phyloP scores from a whole-genome alignment of 257 asterid species.

The Capsicum chinense region DNA sequence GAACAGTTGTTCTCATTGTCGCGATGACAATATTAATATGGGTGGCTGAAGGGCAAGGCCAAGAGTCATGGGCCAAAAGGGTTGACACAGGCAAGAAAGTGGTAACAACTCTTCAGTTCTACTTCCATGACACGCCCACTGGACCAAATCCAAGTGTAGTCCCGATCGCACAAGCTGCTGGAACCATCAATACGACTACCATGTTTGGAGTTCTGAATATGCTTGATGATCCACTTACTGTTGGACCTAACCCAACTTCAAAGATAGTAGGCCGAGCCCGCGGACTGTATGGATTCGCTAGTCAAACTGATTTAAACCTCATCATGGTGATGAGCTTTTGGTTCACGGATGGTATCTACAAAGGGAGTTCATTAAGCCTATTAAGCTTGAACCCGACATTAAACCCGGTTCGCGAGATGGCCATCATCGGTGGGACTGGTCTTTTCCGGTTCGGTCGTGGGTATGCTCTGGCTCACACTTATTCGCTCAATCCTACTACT shows the following conservation, averaged over 20 bases:
- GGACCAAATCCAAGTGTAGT: constrained; percentile 64
- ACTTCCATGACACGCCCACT: constrained; percentile 72
- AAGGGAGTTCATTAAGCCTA: constrained; percentile 77
- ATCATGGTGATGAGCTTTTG: constrained; percentile 67
- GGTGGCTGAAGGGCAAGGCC: constrained; percentile 38
- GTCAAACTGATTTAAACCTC: constrained; percentile 51
- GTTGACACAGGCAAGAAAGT: constrained; percentile 39
- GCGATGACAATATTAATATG: constrained; percentile 22
- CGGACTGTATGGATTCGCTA: constrained; percentile 72
- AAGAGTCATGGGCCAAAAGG: constrained; percentile 42
- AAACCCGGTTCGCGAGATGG: constrained; percentile 69
- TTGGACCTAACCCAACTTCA: constrained; percentile 57
- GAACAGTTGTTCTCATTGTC: background rate
- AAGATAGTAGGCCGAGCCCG: constrained; percentile 72
- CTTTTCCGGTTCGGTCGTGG: constrained; percentile 79
- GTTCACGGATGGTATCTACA: constrained; percentile 62
- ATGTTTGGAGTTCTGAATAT: constrained; percentile 57
- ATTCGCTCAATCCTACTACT: constrained; percentile 35
- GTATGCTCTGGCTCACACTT: constrained; percentile 69
- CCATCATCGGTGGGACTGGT: constrained; percentile 86
- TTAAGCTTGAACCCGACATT: constrained; percentile 53
- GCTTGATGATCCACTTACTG: constrained; percentile 71
- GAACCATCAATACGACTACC: constrained; percentile 39
- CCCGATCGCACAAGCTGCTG: constrained; percentile 49
- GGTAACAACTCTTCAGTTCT: constrained; percentile 67